These are phyloP conservation scores for Rhizopus delemar DNA, from an alignment of 371 early-diverging fungal genomes.

Conservation along the genomic window DNA sequence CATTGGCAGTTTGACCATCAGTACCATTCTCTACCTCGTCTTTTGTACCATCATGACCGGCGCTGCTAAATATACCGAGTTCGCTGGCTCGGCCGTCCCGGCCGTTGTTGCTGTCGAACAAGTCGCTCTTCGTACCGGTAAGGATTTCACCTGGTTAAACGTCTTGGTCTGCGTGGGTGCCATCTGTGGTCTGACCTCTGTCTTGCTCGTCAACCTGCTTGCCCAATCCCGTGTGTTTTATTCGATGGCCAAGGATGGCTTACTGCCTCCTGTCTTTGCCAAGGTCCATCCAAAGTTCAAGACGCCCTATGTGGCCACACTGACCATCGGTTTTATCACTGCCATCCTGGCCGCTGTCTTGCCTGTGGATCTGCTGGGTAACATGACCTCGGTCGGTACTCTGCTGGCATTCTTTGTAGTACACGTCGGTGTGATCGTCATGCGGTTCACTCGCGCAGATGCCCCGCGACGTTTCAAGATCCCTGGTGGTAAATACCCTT, in stretches of 20 bases:
- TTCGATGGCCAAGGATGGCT: constrained; percentile 85
- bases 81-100: constrained; percentile 59
- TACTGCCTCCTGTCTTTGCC: constrained; percentile 72
- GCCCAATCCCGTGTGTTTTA: constrained; percentile 89
- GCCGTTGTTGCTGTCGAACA: constrained; percentile 65
- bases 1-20: constrained; percentile 71
- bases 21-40: constrained; percentile 80
- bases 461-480: constrained; percentile 76
- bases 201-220: constrained; percentile 72
- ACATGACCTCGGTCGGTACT: constrained; percentile 86
- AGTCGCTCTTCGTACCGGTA: constrained; percentile 42
- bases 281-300: constrained; percentile 64
- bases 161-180: constrained; percentile 77
- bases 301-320: constrained; percentile 76
- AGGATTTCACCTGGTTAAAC: constrained; percentile 65
- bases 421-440: constrained; percentile 72
- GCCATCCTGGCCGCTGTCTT: constrained; percentile 74
- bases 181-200: constrained; percentile 76
- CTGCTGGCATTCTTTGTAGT: constrained; percentile 85
- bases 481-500: constrained; percentile 63
- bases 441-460: constrained; percentile 76
- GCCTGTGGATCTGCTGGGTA: constrained; percentile 81
- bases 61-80: constrained; percentile 57
- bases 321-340: constrained; percentile 68
- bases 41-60: constrained; percentile 75